Conservation (phyloP, 116 monocot genomes). For the Cymodocea nodosa region DNA sequence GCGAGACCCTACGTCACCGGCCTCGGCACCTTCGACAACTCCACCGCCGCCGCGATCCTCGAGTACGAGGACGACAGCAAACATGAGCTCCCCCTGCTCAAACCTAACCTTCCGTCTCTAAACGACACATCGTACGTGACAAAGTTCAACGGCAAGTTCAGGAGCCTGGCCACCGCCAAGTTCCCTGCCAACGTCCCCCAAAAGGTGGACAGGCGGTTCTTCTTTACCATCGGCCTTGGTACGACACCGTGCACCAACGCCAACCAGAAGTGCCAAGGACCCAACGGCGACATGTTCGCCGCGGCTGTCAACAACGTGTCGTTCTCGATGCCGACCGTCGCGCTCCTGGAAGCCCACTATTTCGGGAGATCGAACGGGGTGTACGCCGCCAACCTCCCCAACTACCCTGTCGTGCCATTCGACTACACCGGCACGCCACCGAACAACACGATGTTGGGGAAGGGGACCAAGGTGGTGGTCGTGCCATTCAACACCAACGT, state of each 20-base stretch:
- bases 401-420: constrained; percentile 4
- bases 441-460: constrained; percentile 3
- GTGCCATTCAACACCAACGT: constrained; percentile 8
- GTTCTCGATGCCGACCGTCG: constrained; percentile 37
- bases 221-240: constrained; percentile 34
- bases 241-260: background rate
- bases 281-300: constrained; percentile 30
- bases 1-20: constrained; percentile 36
- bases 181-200: background rate
- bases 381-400: constrained; percentile 8
- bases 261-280: constrained; percentile 23
- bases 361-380: background rate
- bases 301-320: constrained; percentile 77
- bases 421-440: constrained; percentile 13
- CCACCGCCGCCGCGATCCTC: constrained; percentile 24
- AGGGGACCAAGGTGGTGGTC: constrained; percentile 14
- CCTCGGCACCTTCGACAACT: constrained; percentile 36
- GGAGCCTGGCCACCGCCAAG: constrained; percentile 11
- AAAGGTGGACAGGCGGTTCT: constrained; percentile 19
- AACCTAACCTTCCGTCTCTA: constrained; percentile 37
- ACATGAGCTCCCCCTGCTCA: background rate
- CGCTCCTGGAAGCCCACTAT: constrained; percentile 13
- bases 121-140: constrained; percentile 34
- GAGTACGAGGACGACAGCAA: constrained; percentile 1
- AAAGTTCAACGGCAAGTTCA: constrained; percentile 14